Evolutionary conservation across 1,284 basidiomycete species (phyloP), one percentile per base, ranked within the genome.

Genomic region (Ceratobasidium sp.): DNA sequence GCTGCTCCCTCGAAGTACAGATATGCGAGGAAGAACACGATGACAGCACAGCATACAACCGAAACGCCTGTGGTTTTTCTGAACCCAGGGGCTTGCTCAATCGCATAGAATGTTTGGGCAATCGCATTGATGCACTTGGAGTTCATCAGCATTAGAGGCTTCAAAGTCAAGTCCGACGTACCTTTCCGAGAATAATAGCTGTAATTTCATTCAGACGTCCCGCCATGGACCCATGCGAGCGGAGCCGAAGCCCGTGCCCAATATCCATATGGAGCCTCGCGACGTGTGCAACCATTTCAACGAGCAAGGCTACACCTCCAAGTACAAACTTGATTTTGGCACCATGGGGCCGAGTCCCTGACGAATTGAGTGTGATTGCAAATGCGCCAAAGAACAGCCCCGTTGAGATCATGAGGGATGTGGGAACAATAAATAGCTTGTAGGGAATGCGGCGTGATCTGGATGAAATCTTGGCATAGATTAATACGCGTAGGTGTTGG

Each of bases 1-100:
- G 65, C 65, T 35, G 65, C 53, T 12, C 65, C 53, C 43, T 68
- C 65, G 34, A 68, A 68, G 32, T 68, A 68, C 17, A 68, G 40
- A 20, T 68, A 68, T 17, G 50, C 25, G n/a, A 68, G 42, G 53
- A 68, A 68, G 32, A 68, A 68, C 7, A 68, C 42, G n/a, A 68
- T 56, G 3, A 68, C 6, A 1, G 25, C 65, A 12, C 53, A 68
- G 27, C 53, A 68, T 3, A 68, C 17, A 20, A 68, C 31, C 1
- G 40, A 40, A 1, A n/a, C 32, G 1, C 31, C 53, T 1, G 50
- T 68, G 0, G 53, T 20, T 25, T 31, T 34, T 12, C 53, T 31
- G 25, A 68, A 56, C 27, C 43, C 65, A 35, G 65, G 65, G 2
- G 65, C 65, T 34, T 56, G 54, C 20, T 49, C 27, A n/a, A 68